Conservation (phyloP, 129 eudicot genomes). For the Apium graveolens region DNA sequence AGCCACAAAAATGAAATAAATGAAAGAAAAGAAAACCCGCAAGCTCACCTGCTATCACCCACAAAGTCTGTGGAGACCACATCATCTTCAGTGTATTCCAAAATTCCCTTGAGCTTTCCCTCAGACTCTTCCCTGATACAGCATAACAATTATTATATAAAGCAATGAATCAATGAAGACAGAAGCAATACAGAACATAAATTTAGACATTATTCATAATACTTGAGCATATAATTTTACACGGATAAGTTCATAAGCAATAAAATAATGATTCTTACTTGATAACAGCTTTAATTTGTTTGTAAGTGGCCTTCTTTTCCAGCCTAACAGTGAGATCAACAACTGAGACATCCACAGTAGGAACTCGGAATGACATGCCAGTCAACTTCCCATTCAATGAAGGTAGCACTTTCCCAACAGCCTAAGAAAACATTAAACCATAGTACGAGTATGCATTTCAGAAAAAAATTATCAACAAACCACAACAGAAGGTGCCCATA, state of each 20-base stretch:
- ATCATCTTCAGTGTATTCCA: too few species aligned
- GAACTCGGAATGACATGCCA: slow-evolving; percentile 85
- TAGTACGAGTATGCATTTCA: not conserved
- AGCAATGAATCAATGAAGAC: too few species aligned
- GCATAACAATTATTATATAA: not conserved
- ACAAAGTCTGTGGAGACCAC: too few species aligned
- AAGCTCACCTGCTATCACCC: too few species aligned
- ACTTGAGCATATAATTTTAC: too few species aligned
- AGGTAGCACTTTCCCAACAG: slow-evolving; percentile 90
- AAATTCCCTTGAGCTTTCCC: too few species aligned
- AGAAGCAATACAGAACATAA: too few species aligned
- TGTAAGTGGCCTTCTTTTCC: slow-evolving; percentile 67
- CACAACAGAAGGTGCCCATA: not conserved
- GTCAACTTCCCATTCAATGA: slow-evolving; percentile 75
- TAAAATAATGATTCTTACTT: slow-evolving; percentile 32
- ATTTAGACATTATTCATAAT: not conserved
- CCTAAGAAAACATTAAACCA: slow-evolving; percentile 25
- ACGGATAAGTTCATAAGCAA: too few species aligned
- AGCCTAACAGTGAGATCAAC: slow-evolving; percentile 83
- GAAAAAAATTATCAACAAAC: too few species aligned
- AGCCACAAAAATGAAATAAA: too few species aligned
- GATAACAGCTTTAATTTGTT: slow-evolving; percentile 72
- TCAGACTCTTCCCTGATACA: too few species aligned
- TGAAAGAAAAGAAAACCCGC: too few species aligned
- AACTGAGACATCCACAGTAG: slow-evolving; percentile 85